A percentile compares a stretch with the other conserved stretches of the same genome.
Conservation (phyloP, 2,329 filamentous ascomycete species). For the Apiospora aurea region DNA sequence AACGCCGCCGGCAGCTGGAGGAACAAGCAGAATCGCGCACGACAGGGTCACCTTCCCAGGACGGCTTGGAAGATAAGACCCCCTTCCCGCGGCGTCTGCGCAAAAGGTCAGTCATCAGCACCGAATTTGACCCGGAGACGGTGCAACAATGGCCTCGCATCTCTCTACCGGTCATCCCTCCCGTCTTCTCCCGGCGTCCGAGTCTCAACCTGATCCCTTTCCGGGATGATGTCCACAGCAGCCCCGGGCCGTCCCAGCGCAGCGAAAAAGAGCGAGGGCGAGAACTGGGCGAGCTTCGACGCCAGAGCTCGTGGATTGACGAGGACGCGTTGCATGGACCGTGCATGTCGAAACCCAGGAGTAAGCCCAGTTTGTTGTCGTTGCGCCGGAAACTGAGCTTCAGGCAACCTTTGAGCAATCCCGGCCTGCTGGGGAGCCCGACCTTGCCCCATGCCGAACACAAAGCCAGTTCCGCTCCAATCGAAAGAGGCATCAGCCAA, state of each 20-base stretch:
- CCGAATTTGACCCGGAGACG: neutral
- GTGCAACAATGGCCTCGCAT: neutral
- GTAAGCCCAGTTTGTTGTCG: conserved; percentile 2
- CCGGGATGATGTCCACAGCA: conserved; percentile 12
- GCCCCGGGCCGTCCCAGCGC: conserved; percentile 20
- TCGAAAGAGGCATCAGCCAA: neutral
- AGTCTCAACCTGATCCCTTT: conserved; percentile 29
- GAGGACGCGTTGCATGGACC: conserved; percentile 60
- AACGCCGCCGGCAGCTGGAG: conserved; percentile 27
- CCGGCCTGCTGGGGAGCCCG: conserved; percentile 34
- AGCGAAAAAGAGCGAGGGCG: conserved; percentile 40
- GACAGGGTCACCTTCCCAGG: neutral
- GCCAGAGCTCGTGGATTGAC: conserved; percentile 54
- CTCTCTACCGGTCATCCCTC: conserved; percentile 35
- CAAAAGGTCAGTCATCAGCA: conserved; percentile 13
- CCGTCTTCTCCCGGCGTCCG: conserved; percentile 33
- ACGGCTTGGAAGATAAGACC: neutral
- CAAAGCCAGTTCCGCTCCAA: no score
- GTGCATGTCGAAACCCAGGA: conserved; percentile 42
- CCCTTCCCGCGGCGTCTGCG: conserved; percentile 20
- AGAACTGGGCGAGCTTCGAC: conserved; percentile 36
- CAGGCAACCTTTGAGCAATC: conserved; percentile 30
- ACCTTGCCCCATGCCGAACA: conserved; percentile 39
- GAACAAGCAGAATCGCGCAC: neutral
- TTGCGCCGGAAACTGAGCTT: conserved; percentile 34